A percentile compares a stretch with the other conserved stretches of the same genome.
These are phyloP conservation scores for Mentha longifolia DNA, from an alignment of 257 asterid species.

Conservation along the genomic window DNA sequence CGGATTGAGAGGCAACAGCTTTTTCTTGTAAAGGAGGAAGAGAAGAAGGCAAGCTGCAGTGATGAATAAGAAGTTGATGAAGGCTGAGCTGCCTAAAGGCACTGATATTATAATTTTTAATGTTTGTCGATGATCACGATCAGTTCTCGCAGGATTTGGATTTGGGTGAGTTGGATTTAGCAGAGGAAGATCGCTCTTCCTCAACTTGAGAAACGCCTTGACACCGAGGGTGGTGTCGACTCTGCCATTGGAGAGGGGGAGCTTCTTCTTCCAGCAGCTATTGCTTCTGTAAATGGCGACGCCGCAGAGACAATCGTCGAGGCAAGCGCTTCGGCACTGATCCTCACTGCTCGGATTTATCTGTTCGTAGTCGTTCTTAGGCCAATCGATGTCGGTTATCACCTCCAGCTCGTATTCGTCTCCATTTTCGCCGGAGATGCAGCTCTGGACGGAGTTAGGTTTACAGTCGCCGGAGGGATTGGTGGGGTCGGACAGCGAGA, in stretches of 20 bases:
- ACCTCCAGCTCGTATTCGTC: slow-evolving; percentile 33
- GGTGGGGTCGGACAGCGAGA: slow-evolving; percentile 40
- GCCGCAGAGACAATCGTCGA: slow-evolving; percentile 61
- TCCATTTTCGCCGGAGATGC: slow-evolving; percentile 29
- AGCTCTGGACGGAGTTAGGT: slow-evolving; percentile 43
- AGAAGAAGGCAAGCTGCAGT: slow-evolving; percentile 33
- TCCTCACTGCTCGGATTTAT: slow-evolving; percentile 32
- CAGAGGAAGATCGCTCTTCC: no score
- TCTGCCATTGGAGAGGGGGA: slow-evolving; percentile 70
- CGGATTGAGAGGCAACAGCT: background rate
- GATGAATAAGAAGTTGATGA: slow-evolving; percentile 44
- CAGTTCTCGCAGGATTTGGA: slow-evolving; percentile 27
- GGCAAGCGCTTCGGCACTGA: slow-evolving; percentile 47
- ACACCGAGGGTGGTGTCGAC: slow-evolving; percentile 17
- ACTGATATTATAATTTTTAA: no score
- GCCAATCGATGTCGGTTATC: slow-evolving; percentile 50
- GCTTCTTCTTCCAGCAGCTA: slow-evolving; percentile 75
- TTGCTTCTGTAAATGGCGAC: slow-evolving; percentile 42
- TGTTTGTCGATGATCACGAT: slow-evolving; percentile 28
- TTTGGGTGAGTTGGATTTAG: no score
- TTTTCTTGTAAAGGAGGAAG: slow-evolving; percentile 33
- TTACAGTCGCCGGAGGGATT: slow-evolving; percentile 47
- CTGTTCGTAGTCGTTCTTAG: slow-evolving; percentile 37
- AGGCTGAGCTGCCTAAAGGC: slow-evolving; percentile 57
- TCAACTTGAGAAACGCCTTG: slow-evolving; percentile 54